Evolutionary conservation across 768 basidiomycete genomes (phyloP).

Genomic region (Boletus eberwhitei): DNA sequence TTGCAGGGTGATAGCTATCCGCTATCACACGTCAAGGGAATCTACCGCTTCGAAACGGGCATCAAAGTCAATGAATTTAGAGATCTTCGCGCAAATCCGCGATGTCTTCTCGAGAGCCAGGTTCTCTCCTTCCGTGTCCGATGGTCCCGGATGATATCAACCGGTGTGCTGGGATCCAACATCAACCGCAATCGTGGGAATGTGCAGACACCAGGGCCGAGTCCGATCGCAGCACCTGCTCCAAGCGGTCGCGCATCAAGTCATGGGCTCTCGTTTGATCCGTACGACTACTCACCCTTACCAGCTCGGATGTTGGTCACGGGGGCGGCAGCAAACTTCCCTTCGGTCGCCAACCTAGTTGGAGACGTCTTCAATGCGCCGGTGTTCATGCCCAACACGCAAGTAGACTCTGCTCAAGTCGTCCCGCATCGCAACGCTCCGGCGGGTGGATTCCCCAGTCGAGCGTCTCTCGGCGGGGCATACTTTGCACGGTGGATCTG

Average conservation of each 20-base stretch:
- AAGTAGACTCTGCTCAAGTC: conserved; percentile 73
- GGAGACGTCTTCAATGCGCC: conserved; percentile 83
- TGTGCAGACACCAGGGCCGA: conserved; percentile 29
- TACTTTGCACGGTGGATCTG: conserved; percentile 86
- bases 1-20: conserved; percentile 77
- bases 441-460: conserved; percentile 61
- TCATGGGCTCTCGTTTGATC: conserved; percentile 72
- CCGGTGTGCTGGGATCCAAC: conserved; percentile 59
- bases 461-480: conserved; percentile 70
- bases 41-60: conserved; percentile 84
- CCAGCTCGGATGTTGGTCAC: conserved; percentile 67
- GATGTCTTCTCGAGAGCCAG: conserved; percentile 82
- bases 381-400: conserved; percentile 69
- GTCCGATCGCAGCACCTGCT: conserved; percentile 17
- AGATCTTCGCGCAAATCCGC: conserved; percentile 84
- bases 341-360: conserved; percentile 72
- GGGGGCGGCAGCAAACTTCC: conserved; percentile 83
- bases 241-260: conserved; percentile 33
- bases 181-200: conserved; percentile 31
- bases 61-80: conserved; percentile 87
- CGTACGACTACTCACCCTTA: conserved; percentile 66
- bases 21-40: conserved; percentile 76
- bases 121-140: conserved; percentile 78
- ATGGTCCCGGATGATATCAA: conserved; percentile 70
- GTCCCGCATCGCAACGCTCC: conserved; percentile 72